These are phyloP conservation scores for Balamuthia mandrillaris DNA, from an alignment of 208 protist species.

Conservation along the genomic window DNA sequence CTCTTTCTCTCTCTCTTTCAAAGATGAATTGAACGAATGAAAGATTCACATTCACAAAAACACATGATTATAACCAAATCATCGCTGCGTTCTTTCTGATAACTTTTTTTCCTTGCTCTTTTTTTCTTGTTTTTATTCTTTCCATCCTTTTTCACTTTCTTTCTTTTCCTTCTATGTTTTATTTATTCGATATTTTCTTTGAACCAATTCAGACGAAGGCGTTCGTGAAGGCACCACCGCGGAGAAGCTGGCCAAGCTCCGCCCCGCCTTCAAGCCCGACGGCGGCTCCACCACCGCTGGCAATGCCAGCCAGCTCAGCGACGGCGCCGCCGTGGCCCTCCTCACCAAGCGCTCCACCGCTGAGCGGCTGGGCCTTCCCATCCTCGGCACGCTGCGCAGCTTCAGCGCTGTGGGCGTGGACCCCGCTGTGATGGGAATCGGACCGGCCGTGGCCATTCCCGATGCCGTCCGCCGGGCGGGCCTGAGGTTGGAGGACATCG, in stretches of 20 bases:
- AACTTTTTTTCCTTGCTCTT: no score
- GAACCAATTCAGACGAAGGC: slow-evolving; percentile 65
- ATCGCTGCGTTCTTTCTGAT: no score
- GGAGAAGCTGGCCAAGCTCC: slow-evolving; percentile 57
- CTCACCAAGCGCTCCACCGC: slow-evolving; percentile 34
- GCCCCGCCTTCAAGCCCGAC: slow-evolving; percentile 44
- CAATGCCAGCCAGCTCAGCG: slow-evolving; percentile 70
- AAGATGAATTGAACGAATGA: no score
- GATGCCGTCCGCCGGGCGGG: slow-evolving; percentile 59
- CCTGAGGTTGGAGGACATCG: slow-evolving; percentile 69
- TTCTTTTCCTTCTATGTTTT: no score
- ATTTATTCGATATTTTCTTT: no score
- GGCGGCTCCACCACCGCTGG: slow-evolving; percentile 73
- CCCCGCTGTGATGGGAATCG: slow-evolving; percentile 56
- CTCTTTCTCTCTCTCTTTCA: no score
- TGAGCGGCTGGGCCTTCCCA: slow-evolving; percentile 48
- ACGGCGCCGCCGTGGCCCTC: slow-evolving; percentile 60
- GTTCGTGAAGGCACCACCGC: slow-evolving; percentile 48
- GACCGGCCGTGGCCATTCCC: slow-evolving; percentile 66
- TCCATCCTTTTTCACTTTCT: no score
- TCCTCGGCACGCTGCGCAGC: slow-evolving; percentile 38
- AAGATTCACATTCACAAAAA: no score
- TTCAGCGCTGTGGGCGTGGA: slow-evolving; percentile 47
- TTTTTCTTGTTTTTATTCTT: no score
- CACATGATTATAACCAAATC: no score